These are phyloP conservation scores for Candida ficus DNA, from an alignment of 805 yeast genomes.

Conservation along the genomic window DNA sequence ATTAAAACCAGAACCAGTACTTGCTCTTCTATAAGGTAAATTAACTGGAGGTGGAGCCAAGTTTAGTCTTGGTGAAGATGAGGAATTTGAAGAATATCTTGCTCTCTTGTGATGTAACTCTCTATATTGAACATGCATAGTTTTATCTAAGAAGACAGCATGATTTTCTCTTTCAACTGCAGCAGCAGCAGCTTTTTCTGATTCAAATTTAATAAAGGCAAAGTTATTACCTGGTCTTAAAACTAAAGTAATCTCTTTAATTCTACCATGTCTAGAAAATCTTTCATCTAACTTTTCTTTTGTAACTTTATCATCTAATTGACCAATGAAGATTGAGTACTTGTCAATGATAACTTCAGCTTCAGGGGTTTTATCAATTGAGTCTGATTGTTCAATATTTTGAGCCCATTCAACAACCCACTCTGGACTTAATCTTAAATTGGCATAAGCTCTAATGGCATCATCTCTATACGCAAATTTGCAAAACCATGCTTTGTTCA, in stretches of 20 bases:
- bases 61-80: constrained; percentile 35
- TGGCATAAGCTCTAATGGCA: constrained; percentile 80
- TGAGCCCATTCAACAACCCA: constrained; percentile 83
- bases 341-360: constrained; percentile 54
- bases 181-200: constrained; percentile 72
- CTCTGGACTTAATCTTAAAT: constrained; percentile 46
- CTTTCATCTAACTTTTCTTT: constrained; percentile 51
- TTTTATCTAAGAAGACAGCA: constrained; percentile 62
- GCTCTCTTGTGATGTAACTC: constrained; percentile 41
- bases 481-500: constrained; percentile 57
- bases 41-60: constrained; percentile 84
- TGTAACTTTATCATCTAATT: constrained; percentile 49
- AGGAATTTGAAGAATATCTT: constrained; percentile 13
- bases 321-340: constrained; percentile 75
- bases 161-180: constrained; percentile 87
- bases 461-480: constrained; percentile 81
- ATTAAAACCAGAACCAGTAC: constrained; percentile 24
- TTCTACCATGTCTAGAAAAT: constrained; percentile 63
- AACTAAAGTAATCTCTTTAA: constrained; percentile 51
- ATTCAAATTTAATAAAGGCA: constrained; percentile 66
- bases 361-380: constrained; percentile 19
- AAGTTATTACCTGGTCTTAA: constrained; percentile 47
- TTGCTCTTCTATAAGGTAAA: constrained; percentile 40
- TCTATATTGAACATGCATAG: constrained; percentile 82
- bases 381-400: constrained; percentile 52